Conservation (phyloP, 2,329 filamentous ascomycete species). For the Curvularia sp. region DNA sequence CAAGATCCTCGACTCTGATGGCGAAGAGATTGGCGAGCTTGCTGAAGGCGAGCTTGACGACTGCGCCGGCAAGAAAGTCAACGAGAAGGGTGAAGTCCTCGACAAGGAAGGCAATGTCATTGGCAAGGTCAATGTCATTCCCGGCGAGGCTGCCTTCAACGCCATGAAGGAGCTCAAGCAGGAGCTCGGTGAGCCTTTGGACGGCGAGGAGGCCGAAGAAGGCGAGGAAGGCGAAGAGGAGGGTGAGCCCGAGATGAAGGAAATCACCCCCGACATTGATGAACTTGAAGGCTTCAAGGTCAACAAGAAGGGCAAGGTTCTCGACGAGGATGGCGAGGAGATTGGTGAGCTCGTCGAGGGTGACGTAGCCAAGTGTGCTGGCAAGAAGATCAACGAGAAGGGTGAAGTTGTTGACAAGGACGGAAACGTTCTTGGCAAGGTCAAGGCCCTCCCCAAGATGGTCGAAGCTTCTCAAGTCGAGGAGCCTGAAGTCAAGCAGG, state of each 20-base stretch:
- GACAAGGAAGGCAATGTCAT: constrained; percentile 60
- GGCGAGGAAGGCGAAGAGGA: constrained; percentile 9
- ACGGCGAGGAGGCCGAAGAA: constrained; percentile 11
- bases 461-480: constrained; percentile 29
- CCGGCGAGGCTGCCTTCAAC: constrained; percentile 59
- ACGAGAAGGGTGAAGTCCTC: constrained; percentile 59
- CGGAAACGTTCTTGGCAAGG: constrained; percentile 68
- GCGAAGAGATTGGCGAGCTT: constrained; percentile 60
- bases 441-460: constrained; percentile 59
- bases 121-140: constrained; percentile 57
- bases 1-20: constrained; percentile 59
- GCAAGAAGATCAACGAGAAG: constrained; percentile 70
- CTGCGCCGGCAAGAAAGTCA: constrained; percentile 57
- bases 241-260: constrained; percentile 51
- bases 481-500: constrained; percentile 48
- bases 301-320: constrained; percentile 64
- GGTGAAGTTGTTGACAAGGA: constrained; percentile 70
- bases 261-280: constrained; percentile 55
- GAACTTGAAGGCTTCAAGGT: constrained; percentile 62
- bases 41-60: constrained; percentile 55
- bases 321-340: constrained; percentile 61
- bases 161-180: constrained; percentile 57
- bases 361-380: constrained; percentile 66
- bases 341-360: constrained; percentile 64
- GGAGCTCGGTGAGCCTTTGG: constrained; percentile 52